Evolutionary conservation across 257 asterid species (phyloP).

Genomic region (Vinca minor): DNA sequence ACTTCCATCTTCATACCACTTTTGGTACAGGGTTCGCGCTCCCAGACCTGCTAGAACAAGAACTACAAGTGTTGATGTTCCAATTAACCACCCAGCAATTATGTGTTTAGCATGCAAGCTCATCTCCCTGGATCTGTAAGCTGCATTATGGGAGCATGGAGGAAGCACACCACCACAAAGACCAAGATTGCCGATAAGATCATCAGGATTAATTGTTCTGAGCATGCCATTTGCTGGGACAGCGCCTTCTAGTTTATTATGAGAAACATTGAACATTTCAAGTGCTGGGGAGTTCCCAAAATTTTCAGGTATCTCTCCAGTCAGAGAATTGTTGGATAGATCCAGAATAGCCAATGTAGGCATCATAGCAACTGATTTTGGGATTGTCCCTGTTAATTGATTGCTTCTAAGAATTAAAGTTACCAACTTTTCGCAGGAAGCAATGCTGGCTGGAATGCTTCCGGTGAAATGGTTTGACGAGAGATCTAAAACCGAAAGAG

Average conservation of each 20-base stretch:
- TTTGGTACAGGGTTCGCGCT: constrained; percentile 32
- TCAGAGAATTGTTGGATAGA: constrained; percentile 63
- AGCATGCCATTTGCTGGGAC: constrained; percentile 61
- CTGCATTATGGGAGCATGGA: constrained; percentile 40
- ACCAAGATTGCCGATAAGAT: constrained; percentile 52
- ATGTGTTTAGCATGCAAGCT: constrained; percentile 39
- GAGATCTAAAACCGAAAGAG: constrained; percentile 51
- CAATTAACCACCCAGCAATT: constrained; percentile 52
- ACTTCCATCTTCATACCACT: constrained; percentile 42
- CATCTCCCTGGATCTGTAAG: constrained; percentile 20
- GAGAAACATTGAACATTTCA: constrained; percentile 54
- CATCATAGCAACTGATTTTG: constrained; percentile 48
- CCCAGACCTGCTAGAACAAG: constrained; percentile 35
- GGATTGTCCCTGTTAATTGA: constrained; percentile 45
- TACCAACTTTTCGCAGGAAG: constrained; percentile 59
- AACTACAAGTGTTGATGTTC: constrained; percentile 37
- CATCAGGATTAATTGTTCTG: constrained; percentile 53
- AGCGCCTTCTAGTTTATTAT: constrained; percentile 55
- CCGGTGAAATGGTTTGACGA: constrained; percentile 56
- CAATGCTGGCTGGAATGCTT: constrained; percentile 49
- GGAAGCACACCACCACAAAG: constrained; percentile 71
- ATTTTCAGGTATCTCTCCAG: constrained; percentile 58
- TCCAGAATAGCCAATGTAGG: constrained; percentile 53
- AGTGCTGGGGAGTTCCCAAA: constrained; percentile 75
- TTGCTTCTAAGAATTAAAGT: constrained; percentile 49